These are phyloP conservation scores for Avena eriantha DNA, from an alignment of 176 grass and related monocot genomes.

Conservation along the genomic window DNA sequence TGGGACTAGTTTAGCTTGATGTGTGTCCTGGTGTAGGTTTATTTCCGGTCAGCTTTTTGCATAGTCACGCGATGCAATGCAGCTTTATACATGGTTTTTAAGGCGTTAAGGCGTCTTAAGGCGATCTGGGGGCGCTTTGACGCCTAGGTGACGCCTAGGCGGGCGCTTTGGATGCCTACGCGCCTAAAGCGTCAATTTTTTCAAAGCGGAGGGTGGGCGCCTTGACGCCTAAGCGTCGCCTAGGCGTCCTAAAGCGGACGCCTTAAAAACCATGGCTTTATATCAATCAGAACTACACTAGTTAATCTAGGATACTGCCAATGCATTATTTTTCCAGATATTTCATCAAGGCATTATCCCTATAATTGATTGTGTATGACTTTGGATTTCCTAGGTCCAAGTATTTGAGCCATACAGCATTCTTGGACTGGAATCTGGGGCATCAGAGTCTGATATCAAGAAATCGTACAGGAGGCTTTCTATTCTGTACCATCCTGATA, in stretches of 20 bases:
- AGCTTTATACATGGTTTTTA: background rate
- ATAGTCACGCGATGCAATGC: background rate
- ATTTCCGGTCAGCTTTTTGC: background rate
- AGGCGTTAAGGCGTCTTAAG: too few species aligned
- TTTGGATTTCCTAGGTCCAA: conserved; percentile 69
- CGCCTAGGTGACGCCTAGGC: too few species aligned
- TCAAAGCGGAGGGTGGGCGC: too few species aligned
- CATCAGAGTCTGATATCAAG: conserved; percentile 86
- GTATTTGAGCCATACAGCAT: conserved; percentile 98
- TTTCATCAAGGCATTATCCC: background rate
- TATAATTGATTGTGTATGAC: conserved; percentile 31
- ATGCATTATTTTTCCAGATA: background rate
- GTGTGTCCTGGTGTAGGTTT: background rate
- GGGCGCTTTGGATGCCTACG: too few species aligned
- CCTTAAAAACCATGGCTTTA: background rate
- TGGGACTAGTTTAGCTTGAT: conserved; percentile 5
- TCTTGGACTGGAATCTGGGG: conserved; percentile 89
- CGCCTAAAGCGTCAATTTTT: too few species aligned
- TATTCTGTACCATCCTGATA: conserved; percentile 98
- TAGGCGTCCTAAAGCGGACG: too few species aligned
- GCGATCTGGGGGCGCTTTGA: too few species aligned
- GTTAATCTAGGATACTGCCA: background rate
- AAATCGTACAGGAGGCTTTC: conserved; percentile 96
- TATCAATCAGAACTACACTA: background rate
- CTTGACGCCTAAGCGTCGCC: too few species aligned